Evolutionary conservation across 179 eudicot genomes (phyloP), one percentile per base, ranked within the genome.

Genomic region (Beta lomatogona): DNA sequence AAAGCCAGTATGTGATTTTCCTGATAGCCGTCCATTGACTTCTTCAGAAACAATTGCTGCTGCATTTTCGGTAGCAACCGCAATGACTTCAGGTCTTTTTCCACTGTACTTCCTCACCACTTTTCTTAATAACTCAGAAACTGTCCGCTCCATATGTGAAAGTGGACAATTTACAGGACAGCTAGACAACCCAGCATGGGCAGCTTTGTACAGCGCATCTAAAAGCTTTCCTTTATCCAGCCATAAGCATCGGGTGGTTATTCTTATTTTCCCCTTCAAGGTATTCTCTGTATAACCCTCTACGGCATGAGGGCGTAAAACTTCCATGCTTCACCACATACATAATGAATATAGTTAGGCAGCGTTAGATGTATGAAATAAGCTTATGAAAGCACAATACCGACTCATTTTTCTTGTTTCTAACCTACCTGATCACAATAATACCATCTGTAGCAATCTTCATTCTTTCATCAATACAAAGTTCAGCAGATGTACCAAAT

Each of bases 211-310:
- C 65, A 96, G 92, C 65, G 99, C 98, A 86, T 94, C 99, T 83
- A 94, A 83, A 85, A 96, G 97, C 85, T 94, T 96, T 65, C 99
- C 99, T 83, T 94, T 94, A 77, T 96, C 99, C 59, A 96, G 91
- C 99, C 99, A 96, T 85, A 96, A 87, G 89, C 99, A 94, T 22
- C 98, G 97, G 52, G 99, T 96, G 16, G 99, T 94, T 71, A 96
- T 91, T 91, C 94, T 92, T 83, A 94, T 91, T 87, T 92, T 96
- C 48, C 96, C 99, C 87, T 89, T 94, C 78, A 96, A 77, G 79
- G 85, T 73, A 67, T 84, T 86, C 68, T 90, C 92, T 4, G 84
- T 77, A 9, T 71, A 71, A 50, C 77, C 89, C 71, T 88, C 93
- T 63, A 72, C 86, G 48, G 81, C 83, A 82, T 86, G 82, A 82